Percentiles rank a stretch among this genome's conserved stretches.
Conservation (phyloP, 192 early-diverging fungal species). For the Rhizophagus clarus region DNA sequence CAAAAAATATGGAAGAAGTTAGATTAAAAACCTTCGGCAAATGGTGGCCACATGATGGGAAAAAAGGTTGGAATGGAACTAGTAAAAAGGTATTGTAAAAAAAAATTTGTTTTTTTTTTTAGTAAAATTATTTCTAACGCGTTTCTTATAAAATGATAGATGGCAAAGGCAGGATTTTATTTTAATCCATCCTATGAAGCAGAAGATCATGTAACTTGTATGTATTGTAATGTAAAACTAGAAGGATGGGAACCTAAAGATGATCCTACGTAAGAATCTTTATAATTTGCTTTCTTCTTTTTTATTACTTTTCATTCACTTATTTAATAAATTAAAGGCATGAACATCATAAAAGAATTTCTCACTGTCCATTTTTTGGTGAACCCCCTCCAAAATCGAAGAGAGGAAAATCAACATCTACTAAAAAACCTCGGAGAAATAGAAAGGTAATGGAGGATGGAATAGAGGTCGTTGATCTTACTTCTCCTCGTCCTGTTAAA, state of each 20-base stretch:
- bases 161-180: constrained; percentile 46
- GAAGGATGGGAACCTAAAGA: constrained; percentile 42
- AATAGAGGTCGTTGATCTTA: not conserved
- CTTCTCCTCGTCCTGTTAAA: too few species aligned
- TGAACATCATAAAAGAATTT: constrained; percentile 39
- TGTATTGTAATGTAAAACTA: constrained; percentile 39
- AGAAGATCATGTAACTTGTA: constrained; percentile 37
- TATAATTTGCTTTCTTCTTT: not conserved
- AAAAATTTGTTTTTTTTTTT: not conserved
- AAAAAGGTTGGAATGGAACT: constrained; percentile 37
- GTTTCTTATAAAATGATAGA: constrained; percentile 20
- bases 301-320: not conserved
- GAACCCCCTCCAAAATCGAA: constrained; percentile 33
- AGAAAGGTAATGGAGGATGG: not conserved
- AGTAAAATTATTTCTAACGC: not conserved
- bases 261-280: constrained; percentile 36
- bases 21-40: constrained; percentile 42
- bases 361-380: constrained; percentile 39
- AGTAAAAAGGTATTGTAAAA: constrained; percentile 31
- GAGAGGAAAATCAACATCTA: constrained; percentile 28
- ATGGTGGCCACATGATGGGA: constrained; percentile 43
- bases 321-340: not conserved
- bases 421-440: constrained; percentile 15
- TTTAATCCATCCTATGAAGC: constrained; percentile 35
- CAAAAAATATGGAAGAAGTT: constrained; percentile 36